These are phyloP conservation scores for Taiozyma sp. DNA, from an alignment of 1,139 yeast species.

Conservation along the genomic window DNA sequence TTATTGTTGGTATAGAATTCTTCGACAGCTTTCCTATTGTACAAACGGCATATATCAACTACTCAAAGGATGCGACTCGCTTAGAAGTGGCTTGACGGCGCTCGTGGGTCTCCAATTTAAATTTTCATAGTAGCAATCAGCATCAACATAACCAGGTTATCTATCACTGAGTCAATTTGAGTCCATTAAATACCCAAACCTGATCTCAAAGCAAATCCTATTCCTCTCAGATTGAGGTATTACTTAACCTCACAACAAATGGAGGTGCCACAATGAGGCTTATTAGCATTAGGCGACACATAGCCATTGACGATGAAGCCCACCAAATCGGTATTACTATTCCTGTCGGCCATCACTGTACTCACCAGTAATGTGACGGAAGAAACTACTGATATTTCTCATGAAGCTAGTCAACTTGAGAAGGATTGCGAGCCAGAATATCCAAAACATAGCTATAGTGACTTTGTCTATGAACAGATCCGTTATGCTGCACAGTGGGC, in stretches of 20 bases:
- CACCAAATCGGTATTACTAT: neutral
- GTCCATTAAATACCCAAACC: neutral
- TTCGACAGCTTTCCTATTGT: too few relatives aligned
- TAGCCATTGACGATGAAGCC: neutral
- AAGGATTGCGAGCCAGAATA: neutral
- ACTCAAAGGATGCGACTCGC: too few relatives aligned
- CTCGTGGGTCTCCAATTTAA: too few relatives aligned
- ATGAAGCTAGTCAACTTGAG: neutral
- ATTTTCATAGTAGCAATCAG: too few relatives aligned
- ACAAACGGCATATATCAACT: too few relatives aligned
- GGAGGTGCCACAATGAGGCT: too few relatives aligned
- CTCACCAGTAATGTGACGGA: neutral
- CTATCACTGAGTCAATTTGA: neutral
- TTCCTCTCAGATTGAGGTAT: neutral
- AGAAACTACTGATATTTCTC: neutral
- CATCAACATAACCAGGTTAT: neutral
- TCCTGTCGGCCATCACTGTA: neutral
- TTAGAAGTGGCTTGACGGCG: too few relatives aligned
- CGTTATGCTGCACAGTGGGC: constrained; percentile 4
- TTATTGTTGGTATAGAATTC: too few relatives aligned
- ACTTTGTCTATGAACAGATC: neutral
- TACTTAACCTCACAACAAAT: neutral
- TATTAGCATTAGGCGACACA: too few relatives aligned
- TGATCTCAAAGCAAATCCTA: neutral
- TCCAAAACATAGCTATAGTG: neutral